Percentiles rank a stretch among this genome's conserved stretches.
These are phyloP conservation scores for Brassica cretica DNA, from an alignment of 345 rosid species.

Conservation along the genomic window DNA sequence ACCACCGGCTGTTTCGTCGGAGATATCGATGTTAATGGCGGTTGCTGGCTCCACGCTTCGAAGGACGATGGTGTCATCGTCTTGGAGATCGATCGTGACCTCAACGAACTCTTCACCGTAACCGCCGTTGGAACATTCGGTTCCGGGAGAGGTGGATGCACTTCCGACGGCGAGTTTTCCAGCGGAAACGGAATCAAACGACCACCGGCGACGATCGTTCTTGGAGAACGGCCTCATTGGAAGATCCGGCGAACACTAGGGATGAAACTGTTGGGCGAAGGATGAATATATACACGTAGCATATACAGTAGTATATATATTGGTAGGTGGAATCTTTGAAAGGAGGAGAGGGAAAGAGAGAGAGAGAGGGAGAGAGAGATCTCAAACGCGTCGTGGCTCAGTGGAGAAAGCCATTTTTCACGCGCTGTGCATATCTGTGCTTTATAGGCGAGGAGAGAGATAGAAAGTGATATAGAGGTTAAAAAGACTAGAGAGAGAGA, in stretches of 20 bases:
- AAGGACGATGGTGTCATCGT: slow-evolving; percentile 83
- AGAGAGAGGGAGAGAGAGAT: slow-evolving; percentile 12
- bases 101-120: slow-evolving; percentile 81
- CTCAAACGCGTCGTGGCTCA: slow-evolving; percentile 43
- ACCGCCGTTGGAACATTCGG: slow-evolving; percentile 46
- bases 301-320: slow-evolving; percentile 5
- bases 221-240: slow-evolving; percentile 54
- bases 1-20: slow-evolving; percentile 34
- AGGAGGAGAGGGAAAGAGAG: slow-evolving; percentile 13
- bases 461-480: slow-evolving; percentile 24
- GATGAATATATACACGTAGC: slow-evolving; percentile 31
- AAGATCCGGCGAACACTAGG: not conserved
- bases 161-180: slow-evolving; percentile 40
- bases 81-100: slow-evolving; percentile 90
- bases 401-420: slow-evolving; percentile 37
- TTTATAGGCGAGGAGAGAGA: slow-evolving; percentile 25
- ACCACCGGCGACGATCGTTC: slow-evolving; percentile 92
- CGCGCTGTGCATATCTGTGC: slow-evolving; percentile 40
- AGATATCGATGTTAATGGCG: slow-evolving; percentile 43
- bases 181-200: slow-evolving; percentile 71
- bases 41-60: slow-evolving; percentile 93
- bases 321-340: slow-evolving; percentile 29
- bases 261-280: slow-evolving; percentile 3
- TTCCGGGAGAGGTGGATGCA: slow-evolving; percentile 56
- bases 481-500: slow-evolving; percentile 4